Base-by-base conservation (phyloP, 768 basidiomycete species). In the Mycena venus region DNA sequence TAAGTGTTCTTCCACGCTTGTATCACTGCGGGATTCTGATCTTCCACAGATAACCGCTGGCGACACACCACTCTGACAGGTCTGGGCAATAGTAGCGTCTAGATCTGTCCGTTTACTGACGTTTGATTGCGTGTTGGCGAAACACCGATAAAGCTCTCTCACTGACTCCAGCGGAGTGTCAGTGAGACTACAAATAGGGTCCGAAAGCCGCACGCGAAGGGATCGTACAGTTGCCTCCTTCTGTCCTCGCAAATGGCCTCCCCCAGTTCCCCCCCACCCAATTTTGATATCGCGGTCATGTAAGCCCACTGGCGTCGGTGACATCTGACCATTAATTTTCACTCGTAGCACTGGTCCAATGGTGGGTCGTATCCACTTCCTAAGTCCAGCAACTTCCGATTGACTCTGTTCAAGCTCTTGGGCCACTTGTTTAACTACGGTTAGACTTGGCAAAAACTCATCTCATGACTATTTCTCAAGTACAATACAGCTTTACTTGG, bases 401-500 rank as follows among this genome's bases (percentile, higher is more conserved):
- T 14, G n/a, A 64, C 63, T 64, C 51, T 58, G 15, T 65, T 53
- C 64, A 53, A 65, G 64, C 64, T 65, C 34, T 34, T 65, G 64
- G 64, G 64, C 34, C 64, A 65, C 34, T 38, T 65, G 34, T 65
- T 65, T 12, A 65, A 65, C 49, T 65, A 65, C 64, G 64, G 64
- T 65, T 25, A 38, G 64, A 25, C 31, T 38, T 38, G 3, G n/a
- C 34, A 44, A 31, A 63, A 27, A 27, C 34, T 65, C 49, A 53
- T 51, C 64, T 65, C 64, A 36, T 38, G 64, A 38, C 49, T 17
- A 65, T 36, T 53, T 36, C 64, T 38, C 34, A 53, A 53, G 49
- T 65, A 23, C 23, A 17, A 65, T 40, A 25, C 49, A 65, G 64
- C 64, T 23, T 51, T 65, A 53, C 64, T 65, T 21, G 64, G 64